Evolutionary conservation across 2,329 filamentous ascomycete species (phyloP), one percentile per base, ranked within the genome.

Genomic region (Graphilbum sp.): DNA sequence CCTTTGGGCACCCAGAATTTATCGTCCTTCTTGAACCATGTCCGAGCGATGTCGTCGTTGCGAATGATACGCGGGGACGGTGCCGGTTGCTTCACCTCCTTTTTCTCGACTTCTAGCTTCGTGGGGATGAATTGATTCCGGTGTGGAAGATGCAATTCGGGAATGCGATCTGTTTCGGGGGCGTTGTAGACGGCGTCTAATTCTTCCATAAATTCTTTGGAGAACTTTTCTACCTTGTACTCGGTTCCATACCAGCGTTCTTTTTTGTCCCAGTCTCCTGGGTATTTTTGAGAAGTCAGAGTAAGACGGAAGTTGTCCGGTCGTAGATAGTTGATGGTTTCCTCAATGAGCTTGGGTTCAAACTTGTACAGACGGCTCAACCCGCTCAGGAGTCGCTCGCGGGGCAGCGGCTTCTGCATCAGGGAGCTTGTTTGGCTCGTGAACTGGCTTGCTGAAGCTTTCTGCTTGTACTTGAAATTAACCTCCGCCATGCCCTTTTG

Each of bases 231-330:
- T 24, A 78, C 69, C 45, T 75, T 82, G 59, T 95, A 93, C 52
- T 96, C 87, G 0, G 90, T 98, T 9, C 88, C 88, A 50, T 98
- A 98, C 90, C 90, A 98, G 54, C 87, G 85, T 62, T 98, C 90
- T 52, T 81, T 92, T 54, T 78, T 62, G 46, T 92, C 71, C 83
- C 85, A 95, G 37, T 74, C 69, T 0, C 85, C 87, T 0, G 87
- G 87, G 47, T 78, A 81, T 9, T 82, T 79, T 51, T 86, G 82
- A 19, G 85, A 88, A 21, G 92, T 75, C 36, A 96, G 67, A 2
- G 75, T 78, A 55, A 95, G 69, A 23, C 84, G 74, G 61, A 96
- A 86, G 53, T 95, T 96, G 54, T 96, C 87, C 0, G 87, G 82
- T 17, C 78, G 70, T 35, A 98, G 60, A 50, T 73, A 81, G 5